Evolutionary conservation across 106 monocot species (phyloP).

Genomic region (Allium cepa): DNA sequence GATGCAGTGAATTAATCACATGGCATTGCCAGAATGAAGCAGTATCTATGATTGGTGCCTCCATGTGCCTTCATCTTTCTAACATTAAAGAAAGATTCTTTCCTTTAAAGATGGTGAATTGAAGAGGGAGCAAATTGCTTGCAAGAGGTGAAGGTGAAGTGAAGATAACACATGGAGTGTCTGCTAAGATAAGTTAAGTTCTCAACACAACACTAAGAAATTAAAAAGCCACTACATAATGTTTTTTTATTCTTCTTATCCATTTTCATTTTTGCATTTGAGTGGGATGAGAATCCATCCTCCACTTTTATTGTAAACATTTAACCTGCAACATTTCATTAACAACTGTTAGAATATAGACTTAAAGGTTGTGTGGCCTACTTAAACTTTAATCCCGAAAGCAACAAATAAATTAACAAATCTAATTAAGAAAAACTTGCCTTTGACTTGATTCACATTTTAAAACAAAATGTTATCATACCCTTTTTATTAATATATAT

Average conservation of each 20-base stretch:
- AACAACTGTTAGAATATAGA: too few relatives aligned
- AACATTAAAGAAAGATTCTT: conserved; percentile 3
- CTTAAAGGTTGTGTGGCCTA: too few relatives aligned
- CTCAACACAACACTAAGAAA: background rate
- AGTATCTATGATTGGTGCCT: conserved; percentile 8
- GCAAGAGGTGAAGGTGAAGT: conserved; percentile 4
- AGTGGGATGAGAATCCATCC: too few relatives aligned
- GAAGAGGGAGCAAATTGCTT: background rate
- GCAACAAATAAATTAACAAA: too few relatives aligned
- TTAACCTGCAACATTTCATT: too few relatives aligned
- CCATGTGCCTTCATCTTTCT: conserved; percentile 4
- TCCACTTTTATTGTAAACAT: too few relatives aligned
- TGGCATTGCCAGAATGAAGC: conserved; percentile 15
- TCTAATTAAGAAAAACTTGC: too few relatives aligned
- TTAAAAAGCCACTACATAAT: conserved; percentile 11
- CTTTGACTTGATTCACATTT: too few relatives aligned
- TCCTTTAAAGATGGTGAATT: conserved; percentile 8
- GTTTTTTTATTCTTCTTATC: conserved; percentile 2
- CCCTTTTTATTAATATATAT: too few relatives aligned
- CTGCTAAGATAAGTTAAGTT: conserved; percentile 3
- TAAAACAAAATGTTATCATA: too few relatives aligned
- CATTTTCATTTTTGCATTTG: too few relatives aligned
- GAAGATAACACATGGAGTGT: conserved; percentile 17
- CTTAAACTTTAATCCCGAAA: too few relatives aligned
- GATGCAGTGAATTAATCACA: conserved; percentile 9